Percentiles rank a stretch among this genome's conserved stretches.
Evolutionary conservation across 2,329 filamentous ascomycete genomes (phyloP).

Genomic region (Thielaviopsis ethacetica): DNA sequence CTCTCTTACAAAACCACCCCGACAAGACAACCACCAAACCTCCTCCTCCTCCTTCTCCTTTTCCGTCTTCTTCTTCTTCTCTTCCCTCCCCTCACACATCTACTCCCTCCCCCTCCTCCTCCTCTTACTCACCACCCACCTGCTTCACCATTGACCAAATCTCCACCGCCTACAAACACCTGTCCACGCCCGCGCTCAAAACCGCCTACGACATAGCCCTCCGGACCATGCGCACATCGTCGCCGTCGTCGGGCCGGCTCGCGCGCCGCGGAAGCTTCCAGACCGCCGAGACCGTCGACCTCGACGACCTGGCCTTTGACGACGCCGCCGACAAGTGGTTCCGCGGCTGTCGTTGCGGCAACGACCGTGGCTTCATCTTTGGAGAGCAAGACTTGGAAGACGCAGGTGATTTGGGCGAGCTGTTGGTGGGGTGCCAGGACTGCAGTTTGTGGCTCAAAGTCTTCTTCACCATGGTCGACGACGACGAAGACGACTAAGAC

Average conservation of each 20-base stretch:
- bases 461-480: conserved; percentile 40
- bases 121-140: background rate
- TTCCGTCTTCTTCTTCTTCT: too few species aligned
- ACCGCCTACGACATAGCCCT: conserved; percentile 38
- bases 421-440: conserved; percentile 48
- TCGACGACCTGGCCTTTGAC: conserved; percentile 46
- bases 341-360: conserved; percentile 46
- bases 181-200: conserved; percentile 34
- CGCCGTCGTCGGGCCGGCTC: conserved; percentile 14
- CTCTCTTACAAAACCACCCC: conserved; percentile 49
- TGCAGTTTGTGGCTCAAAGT: conserved; percentile 52
- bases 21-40: too few species aligned
- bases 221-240: conserved; percentile 16
- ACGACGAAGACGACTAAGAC: conserved; percentile 1
- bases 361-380: conserved; percentile 42
- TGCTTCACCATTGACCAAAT: conserved; percentile 47
- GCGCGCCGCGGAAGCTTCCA: conserved; percentile 29
- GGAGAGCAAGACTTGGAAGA: conserved; percentile 43
- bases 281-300: conserved; percentile 45
- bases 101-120: background rate
- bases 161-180: conserved; percentile 37
- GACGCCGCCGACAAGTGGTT: conserved; percentile 34
- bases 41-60: too few species aligned
- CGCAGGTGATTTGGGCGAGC: conserved; percentile 38
- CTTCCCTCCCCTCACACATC: too few species aligned